phyloP scores from a whole-genome alignment of 2,329 filamentous ascomycete species.

The Microcyclosporella mali region DNA sequence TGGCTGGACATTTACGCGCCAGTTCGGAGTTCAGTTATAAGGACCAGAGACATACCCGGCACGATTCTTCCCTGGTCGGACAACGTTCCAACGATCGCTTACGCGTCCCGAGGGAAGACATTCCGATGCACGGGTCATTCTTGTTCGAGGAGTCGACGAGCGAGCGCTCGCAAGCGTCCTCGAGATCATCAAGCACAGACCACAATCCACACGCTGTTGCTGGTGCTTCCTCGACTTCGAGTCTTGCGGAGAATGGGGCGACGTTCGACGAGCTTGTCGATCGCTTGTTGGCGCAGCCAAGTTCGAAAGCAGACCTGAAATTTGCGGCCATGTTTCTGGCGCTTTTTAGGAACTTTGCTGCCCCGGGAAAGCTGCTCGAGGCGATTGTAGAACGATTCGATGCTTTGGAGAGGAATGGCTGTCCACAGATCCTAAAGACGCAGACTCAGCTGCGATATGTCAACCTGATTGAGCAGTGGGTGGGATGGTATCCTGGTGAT shows the following conservation, averaged over 20 bases:
- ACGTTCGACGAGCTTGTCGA: constrained; percentile 60
- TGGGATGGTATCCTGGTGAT: constrained; percentile 82
- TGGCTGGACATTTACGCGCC: constrained; percentile 39
- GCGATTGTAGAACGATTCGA: constrained; percentile 74
- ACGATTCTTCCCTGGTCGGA: constrained; percentile 29
- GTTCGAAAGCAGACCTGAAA: constrained; percentile 81
- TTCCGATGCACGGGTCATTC: constrained; percentile 50
- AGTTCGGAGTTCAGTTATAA: constrained; percentile 41
- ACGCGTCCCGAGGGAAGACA: constrained; percentile 36
- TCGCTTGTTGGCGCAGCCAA: constrained; percentile 72
- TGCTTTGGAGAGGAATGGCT: constrained; percentile 58
- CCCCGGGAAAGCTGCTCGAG: constrained; percentile 69
- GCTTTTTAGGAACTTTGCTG: constrained; percentile 86
- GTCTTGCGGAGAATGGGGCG: constrained; percentile 50
- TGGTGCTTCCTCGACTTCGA: constrained; percentile 15
- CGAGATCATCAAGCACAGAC: constrained; percentile 62
- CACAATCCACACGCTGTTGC: constrained; percentile 37
- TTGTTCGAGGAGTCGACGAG: constrained; percentile 64
- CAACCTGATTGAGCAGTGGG: constrained; percentile 81
- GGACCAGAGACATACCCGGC: constrained; percentile 25
- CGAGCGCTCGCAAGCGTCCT: constrained; percentile 52
- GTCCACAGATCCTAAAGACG: constrained; percentile 67
- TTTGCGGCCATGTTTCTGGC: constrained; percentile 86
- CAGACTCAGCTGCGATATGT: constrained; percentile 78
- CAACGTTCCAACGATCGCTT: constrained; percentile 23